Conservation (phyloP, 139 green algal species). For the Coccomyxa sp. region DNA sequence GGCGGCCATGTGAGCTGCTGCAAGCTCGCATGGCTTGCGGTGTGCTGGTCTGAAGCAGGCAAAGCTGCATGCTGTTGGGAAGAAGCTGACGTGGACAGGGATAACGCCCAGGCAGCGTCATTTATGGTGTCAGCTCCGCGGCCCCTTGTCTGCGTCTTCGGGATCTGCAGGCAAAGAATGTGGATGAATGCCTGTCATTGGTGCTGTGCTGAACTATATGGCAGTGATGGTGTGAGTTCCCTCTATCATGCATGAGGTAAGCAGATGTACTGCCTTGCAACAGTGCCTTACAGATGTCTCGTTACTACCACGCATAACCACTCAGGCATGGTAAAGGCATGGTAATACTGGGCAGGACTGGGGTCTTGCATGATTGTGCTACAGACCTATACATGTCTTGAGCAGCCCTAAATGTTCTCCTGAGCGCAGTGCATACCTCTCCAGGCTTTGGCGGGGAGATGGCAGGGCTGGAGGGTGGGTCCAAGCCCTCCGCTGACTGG, state of each 20-base stretch:
- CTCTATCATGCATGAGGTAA: not conserved
- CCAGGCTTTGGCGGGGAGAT: not conserved
- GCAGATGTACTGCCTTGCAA: not conserved
- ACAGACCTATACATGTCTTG: no score
- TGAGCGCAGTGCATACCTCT: not conserved
- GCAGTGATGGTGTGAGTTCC: not conserved
- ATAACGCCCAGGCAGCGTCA: not conserved
- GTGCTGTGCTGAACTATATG: no score
- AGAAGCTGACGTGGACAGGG: not conserved
- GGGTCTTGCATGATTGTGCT: no score
- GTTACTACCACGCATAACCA: not conserved
- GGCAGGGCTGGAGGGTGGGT: not conserved
- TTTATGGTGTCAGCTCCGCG: not conserved
- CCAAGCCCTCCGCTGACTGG: not conserved
- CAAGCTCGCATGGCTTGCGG: not conserved
- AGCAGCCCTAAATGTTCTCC: no score
- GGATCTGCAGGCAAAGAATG: not conserved
- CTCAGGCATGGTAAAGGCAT: not conserved
- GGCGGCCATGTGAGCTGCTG: not conserved
- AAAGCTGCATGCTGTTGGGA: not conserved
- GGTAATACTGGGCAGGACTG: no score
- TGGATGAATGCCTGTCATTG: not conserved
- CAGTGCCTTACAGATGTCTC: not conserved
- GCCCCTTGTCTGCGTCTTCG: not conserved
- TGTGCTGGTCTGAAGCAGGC: not conserved